Evolutionary conservation across 1,284 basidiomycete species (phyloP).

Genomic region (Cryptococcus depauperatus): DNA sequence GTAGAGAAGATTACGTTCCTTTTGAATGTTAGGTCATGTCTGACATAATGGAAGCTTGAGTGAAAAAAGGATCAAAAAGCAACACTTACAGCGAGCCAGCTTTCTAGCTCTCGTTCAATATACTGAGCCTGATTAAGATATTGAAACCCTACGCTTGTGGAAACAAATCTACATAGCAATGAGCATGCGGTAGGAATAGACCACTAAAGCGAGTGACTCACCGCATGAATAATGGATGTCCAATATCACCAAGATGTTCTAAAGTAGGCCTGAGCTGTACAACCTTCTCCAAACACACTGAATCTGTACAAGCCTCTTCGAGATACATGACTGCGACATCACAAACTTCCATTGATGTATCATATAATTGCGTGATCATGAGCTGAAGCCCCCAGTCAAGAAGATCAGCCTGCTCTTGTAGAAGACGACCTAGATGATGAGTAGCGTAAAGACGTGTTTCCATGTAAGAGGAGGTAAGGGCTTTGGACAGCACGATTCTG

Average conservation of each 20-base stretch:
- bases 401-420: constrained; percentile 50
- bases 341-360: constrained; percentile 79
- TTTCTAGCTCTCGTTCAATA: constrained; percentile 88
- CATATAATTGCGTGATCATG: constrained; percentile 90
- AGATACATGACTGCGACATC: constrained; percentile 80
- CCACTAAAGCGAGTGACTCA: constrained; percentile 42
- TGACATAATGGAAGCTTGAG: neutral
- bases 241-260: constrained; percentile 89
- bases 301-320: constrained; percentile 79
- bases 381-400: constrained; percentile 76
- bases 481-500: constrained; percentile 83
- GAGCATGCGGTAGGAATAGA: neutral
- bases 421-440: constrained; percentile 69
- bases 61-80: neutral
- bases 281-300: constrained; percentile 75
- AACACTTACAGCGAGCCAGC: constrained; percentile 76
- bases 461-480: constrained; percentile 83
- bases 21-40: neutral
- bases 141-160: constrained; percentile 82
- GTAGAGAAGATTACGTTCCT: constrained; percentile 44
- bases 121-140: constrained; percentile 88
- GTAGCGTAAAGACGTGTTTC: constrained; percentile 85
- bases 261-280: constrained; percentile 90
- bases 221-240: constrained; percentile 80
- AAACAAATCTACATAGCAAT: constrained; percentile 66